These are phyloP conservation scores for Heliocybe sulcata DNA, from an alignment of 1,284 basidiomycete species.

Conservation along the genomic window DNA sequence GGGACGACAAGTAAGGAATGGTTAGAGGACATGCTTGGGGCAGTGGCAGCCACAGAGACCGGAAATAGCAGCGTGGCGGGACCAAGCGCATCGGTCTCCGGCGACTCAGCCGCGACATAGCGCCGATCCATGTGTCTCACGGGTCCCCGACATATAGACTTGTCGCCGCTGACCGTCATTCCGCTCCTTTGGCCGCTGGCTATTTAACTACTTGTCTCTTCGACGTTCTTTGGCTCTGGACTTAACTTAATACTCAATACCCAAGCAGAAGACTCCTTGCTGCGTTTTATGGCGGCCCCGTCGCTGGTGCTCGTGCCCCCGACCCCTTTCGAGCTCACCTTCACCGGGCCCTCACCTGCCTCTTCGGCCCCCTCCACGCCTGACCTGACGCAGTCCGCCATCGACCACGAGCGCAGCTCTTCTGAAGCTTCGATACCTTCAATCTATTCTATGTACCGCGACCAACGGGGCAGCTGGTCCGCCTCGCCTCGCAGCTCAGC, in stretches of 20 bases:
- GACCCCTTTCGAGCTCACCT: constrained; percentile 5
- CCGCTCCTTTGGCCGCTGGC: neutral
- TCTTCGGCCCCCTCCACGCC: constrained; percentile 8
- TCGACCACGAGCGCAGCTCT: constrained; percentile 10
- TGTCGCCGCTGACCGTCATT: neutral
- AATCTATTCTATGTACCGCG: constrained; percentile 16
- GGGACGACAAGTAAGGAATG: too few species aligned
- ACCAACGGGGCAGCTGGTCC: constrained; percentile 32
- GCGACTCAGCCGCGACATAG: too few species aligned
- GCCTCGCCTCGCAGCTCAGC: constrained; percentile 18
- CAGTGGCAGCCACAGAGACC: neutral
- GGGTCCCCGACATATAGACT: neutral
- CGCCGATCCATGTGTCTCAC: neutral
- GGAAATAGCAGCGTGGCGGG: neutral
- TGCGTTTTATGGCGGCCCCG: constrained; percentile 11
- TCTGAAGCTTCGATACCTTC: constrained; percentile 14
- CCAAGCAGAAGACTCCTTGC: neutral
- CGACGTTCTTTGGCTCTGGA: constrained; percentile 2
- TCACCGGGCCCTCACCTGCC: neutral
- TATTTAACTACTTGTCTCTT: neutral
- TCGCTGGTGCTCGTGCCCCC: constrained; percentile 10
- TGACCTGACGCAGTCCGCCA: constrained; percentile 11
- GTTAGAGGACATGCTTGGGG: too few species aligned
- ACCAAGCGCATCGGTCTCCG: neutral
- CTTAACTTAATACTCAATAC: neutral